These are phyloP conservation scores for Magnusiomyces clavatus DNA, from an alignment of 1,139 yeast genomes.

Conservation along the genomic window DNA sequence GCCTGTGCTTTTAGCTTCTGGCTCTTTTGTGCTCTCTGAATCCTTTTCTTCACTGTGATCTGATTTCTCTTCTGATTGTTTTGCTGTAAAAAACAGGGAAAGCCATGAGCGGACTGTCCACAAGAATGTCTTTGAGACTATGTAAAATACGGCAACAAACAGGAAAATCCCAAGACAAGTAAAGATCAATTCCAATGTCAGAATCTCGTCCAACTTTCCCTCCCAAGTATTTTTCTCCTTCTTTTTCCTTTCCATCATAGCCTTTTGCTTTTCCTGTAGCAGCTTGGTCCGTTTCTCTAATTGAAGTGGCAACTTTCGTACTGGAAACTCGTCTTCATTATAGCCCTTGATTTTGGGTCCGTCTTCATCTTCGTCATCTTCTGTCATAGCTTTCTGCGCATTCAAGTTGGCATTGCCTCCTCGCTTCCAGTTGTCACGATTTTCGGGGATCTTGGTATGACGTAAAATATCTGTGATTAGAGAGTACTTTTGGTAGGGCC, in stretches of 20 bases:
- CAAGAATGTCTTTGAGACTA: no score
- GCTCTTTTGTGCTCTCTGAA: no score
- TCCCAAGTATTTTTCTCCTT: not conserved
- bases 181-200: not conserved
- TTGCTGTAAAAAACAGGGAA: not conserved
- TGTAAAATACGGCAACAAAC: not conserved
- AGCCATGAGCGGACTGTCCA: not conserved
- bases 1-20: no score
- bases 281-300: not conserved
- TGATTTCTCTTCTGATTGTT: not conserved
- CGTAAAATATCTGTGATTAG: constrained; percentile 26
- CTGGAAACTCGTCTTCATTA: not conserved
- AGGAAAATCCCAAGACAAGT: not conserved
- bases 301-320: not conserved
- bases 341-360: not conserved
- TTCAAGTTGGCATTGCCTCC: constrained; percentile 12
- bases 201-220: not conserved
- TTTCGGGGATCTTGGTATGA: constrained; percentile 21
- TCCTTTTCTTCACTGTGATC: not conserved
- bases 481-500: constrained; percentile 16
- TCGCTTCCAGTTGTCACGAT: constrained; percentile 20
- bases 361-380: not conserved
- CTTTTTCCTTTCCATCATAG: not conserved
- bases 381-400: not conserved
- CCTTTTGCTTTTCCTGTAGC: not conserved